phyloP scores from a whole-genome alignment of 192 early-diverging fungal species.

The Paraglomus occultum region DNA sequence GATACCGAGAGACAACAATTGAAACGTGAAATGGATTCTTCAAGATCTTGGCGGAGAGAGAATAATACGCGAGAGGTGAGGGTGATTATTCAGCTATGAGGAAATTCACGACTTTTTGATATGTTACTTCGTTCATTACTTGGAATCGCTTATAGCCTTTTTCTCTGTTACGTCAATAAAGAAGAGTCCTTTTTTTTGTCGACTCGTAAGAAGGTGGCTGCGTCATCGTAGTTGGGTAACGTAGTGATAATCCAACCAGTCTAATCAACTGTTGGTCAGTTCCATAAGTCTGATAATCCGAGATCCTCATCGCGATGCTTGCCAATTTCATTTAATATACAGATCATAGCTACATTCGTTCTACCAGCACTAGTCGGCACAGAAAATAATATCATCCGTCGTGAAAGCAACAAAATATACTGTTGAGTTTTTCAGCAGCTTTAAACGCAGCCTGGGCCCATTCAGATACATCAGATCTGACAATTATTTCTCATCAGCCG shows the following conservation, averaged over 20 bases:
- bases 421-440: constrained; percentile 72
- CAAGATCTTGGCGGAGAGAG: constrained; percentile 63
- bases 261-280: constrained; percentile 86
- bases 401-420: constrained; percentile 83
- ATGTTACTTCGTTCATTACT: constrained; percentile 96
- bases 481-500: constrained; percentile 62
- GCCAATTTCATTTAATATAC: constrained; percentile 85
- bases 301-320: constrained; percentile 71
- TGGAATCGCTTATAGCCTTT: constrained; percentile 91
- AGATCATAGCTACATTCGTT: constrained; percentile 97
- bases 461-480: constrained; percentile 63
- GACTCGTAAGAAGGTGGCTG: constrained; percentile 91
- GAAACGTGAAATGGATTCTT: constrained; percentile 71
- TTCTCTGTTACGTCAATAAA: constrained; percentile 97
- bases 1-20: constrained; percentile 53
- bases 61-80: constrained; percentile 47
- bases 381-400: constrained; percentile 91
- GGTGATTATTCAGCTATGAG: constrained; percentile 82
- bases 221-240: constrained; percentile 94
- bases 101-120: constrained; percentile 97
- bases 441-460: constrained; percentile 83
- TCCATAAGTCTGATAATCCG: constrained; percentile 86
- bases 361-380: constrained; percentile 98
- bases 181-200: constrained; percentile 79
- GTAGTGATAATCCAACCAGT: constrained; percentile 90